These are phyloP conservation scores for Leishmania mexicana DNA, from an alignment of 208 protist species.

Conservation along the genomic window DNA sequence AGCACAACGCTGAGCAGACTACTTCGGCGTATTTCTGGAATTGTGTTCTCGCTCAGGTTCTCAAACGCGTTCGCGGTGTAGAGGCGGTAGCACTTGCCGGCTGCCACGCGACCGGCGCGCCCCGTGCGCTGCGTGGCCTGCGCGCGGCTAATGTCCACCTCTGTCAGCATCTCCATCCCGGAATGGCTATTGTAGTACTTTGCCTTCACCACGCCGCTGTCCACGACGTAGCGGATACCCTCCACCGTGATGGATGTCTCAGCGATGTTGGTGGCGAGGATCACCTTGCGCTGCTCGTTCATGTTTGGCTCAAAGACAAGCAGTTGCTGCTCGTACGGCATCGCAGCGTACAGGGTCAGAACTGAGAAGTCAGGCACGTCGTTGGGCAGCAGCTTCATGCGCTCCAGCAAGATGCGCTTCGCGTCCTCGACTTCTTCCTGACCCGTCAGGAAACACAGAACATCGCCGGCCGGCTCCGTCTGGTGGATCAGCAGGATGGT, in stretches of 20 bases:
- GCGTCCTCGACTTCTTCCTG: conserved; percentile 93
- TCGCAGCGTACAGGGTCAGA: conserved; percentile 93
- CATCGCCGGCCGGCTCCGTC: conserved; percentile 96
- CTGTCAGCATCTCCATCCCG: conserved; percentile 96
- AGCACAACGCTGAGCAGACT: conserved; percentile 98
- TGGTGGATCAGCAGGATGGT: conserved; percentile 98
- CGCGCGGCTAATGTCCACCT: conserved; percentile 94
- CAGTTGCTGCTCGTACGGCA: conserved; percentile 97
- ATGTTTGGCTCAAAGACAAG: conserved; percentile 96
- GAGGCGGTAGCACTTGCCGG: conserved; percentile 98
- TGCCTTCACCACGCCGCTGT: conserved; percentile 97
- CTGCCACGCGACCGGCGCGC: conserved; percentile 95
- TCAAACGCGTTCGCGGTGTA: conserved; percentile 97
- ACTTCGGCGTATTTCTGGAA: conserved; percentile 98
- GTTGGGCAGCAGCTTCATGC: conserved; percentile 75
- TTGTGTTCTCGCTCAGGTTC: conserved; percentile 94
- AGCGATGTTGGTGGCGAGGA: conserved; percentile 99
- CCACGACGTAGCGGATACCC: conserved; percentile 98
- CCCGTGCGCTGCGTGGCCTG: conserved; percentile 97
- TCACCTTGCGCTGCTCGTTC: conserved; percentile 90
- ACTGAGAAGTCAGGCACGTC: conserved; percentile 71
- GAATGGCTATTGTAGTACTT: conserved; percentile 97
- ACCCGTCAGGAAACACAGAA: conserved; percentile 99
- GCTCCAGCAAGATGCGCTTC: conserved; percentile 80
- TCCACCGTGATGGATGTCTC: conserved; percentile 99